These are phyloP conservation scores for Melaleuca alternifolia DNA, from an alignment of 345 rosid genomes.

Conservation along the genomic window DNA sequence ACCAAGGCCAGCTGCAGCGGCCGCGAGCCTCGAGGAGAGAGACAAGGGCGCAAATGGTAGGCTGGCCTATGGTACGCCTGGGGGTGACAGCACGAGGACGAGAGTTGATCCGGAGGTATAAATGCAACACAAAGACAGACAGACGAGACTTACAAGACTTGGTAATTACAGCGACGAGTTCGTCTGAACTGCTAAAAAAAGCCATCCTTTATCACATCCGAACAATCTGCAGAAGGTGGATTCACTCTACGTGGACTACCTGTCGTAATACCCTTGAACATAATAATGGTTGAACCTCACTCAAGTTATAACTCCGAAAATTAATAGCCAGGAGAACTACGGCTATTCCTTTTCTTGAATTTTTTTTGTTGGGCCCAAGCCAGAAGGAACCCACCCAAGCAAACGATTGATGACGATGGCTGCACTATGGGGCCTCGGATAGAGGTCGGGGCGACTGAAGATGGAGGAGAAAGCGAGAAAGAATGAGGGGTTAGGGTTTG, in stretches of 20 bases:
- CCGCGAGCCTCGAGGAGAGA: background rate
- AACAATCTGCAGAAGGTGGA: too few species aligned
- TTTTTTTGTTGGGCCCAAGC: too few species aligned
- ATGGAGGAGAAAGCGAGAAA: too few species aligned
- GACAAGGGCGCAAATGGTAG: background rate
- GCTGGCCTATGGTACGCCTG: background rate
- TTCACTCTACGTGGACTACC: too few species aligned
- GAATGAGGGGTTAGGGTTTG: background rate
- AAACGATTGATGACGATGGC: background rate
- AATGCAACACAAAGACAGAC: background rate
- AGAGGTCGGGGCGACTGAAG: too few species aligned
- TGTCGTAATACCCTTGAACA: background rate
- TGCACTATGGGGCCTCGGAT: too few species aligned
- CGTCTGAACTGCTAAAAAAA: background rate
- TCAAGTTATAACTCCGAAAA: too few species aligned
- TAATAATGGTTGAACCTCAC: too few species aligned
- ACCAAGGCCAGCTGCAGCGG: background rate
- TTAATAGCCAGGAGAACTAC: too few species aligned
- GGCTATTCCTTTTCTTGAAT: too few species aligned
- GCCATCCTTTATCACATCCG: too few species aligned
- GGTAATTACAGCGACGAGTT: background rate
- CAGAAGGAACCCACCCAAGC: background rate
- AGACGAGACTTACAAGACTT: background rate
- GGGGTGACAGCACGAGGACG: background rate
- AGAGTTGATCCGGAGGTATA: background rate